Percentiles rank a stretch among this genome's conserved stretches.
Conservation (phyloP, 192 early-diverging fungal genomes). For the Diversispora epigaea region DNA sequence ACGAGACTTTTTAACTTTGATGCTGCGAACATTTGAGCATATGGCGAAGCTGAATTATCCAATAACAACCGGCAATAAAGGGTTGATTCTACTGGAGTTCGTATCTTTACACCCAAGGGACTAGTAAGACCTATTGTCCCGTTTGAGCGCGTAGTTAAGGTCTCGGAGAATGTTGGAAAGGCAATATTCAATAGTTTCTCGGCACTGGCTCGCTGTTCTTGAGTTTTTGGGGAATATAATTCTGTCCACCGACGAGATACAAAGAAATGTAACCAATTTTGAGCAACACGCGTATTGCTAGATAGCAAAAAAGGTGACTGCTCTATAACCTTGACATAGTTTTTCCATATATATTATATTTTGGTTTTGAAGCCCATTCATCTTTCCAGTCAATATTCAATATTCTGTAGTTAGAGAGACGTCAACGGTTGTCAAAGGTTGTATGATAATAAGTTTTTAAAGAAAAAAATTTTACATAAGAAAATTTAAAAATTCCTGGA, state of each 20-base stretch:
- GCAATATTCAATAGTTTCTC: constrained; percentile 72
- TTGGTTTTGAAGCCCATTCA: constrained; percentile 22
- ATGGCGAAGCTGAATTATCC: constrained; percentile 62
- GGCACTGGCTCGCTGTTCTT: constrained; percentile 60
- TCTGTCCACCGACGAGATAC: constrained; percentile 19
- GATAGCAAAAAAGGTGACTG: constrained; percentile 11
- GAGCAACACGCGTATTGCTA: constrained; percentile 30
- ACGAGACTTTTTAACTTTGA: constrained; percentile 60
- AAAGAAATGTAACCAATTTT: constrained; percentile 15
- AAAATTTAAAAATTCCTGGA: too few species aligned
- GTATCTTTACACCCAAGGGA: constrained; percentile 13
- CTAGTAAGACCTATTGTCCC: constrained; percentile 32
- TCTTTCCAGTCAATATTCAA: neutral
- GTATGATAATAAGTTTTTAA: too few species aligned
- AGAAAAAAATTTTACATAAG: too few species aligned
- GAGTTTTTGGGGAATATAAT: constrained; percentile 57
- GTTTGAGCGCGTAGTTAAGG: constrained; percentile 42
- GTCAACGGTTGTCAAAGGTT: neutral
- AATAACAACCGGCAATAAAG: constrained; percentile 57
- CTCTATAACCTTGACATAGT: constrained; percentile 30
- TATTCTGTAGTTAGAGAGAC: neutral
- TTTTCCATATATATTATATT: constrained; percentile 25
- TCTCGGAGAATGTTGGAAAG: constrained; percentile 82
- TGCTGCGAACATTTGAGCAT: constrained; percentile 66
- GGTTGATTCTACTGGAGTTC: constrained; percentile 50